phyloP scores from a whole-genome alignment of 257 asterid species.

The Solanum chmielewskii region DNA sequence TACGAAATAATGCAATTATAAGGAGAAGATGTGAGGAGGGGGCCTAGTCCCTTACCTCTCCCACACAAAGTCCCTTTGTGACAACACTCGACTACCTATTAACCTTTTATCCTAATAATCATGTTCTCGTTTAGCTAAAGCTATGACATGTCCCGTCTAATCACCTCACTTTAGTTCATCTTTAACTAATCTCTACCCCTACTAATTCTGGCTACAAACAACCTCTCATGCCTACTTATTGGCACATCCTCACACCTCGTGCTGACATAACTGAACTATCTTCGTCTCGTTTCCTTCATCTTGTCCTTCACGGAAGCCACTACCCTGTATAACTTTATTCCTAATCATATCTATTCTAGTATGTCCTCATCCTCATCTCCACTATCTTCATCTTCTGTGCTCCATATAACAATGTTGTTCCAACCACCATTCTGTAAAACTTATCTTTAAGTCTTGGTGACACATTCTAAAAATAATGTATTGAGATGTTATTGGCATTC shows the following conservation, averaged over 20 bases:
- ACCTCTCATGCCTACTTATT: neutral
- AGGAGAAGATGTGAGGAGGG: neutral
- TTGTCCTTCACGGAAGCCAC: neutral
- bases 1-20: neutral
- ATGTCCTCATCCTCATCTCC: neutral
- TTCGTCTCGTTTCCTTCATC: neutral
- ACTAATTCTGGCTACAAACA: neutral
- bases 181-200: neutral
- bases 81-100: no score
- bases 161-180: neutral
- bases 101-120: neutral
- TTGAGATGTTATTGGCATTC: neutral
- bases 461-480: neutral
- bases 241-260: neutral
- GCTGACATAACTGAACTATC: neutral
- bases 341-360: neutral
- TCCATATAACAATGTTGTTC: neutral
- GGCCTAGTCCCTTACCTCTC: neutral
- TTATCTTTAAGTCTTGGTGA: neutral
- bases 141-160: accelerated
- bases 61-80: neutral
- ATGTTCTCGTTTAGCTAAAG: neutral
- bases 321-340: neutral
- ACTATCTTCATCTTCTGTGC: neutral
- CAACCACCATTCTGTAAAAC: neutral